Evolutionary conservation across 305 asterid genomes (phyloP).

Genomic region (Petunia hybrid): DNA sequence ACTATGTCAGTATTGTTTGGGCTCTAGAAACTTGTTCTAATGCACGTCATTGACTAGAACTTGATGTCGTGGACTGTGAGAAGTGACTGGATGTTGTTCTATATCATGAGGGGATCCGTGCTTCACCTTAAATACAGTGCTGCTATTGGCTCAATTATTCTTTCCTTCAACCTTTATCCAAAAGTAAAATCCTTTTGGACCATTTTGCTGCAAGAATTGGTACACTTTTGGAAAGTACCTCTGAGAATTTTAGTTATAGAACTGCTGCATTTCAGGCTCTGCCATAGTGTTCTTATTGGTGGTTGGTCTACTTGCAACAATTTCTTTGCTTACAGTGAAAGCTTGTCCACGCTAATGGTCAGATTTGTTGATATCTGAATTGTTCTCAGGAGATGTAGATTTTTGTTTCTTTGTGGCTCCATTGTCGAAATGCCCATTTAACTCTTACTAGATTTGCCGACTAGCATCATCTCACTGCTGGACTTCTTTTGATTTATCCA

Average conservation of each 20-base stretch:
- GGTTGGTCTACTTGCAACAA: neutral
- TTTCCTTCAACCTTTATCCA: constrained; percentile 2
- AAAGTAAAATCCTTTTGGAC: neutral
- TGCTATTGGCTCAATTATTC: neutral
- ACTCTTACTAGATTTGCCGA: neutral
- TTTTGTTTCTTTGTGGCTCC: neutral
- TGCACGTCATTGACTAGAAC: neutral
- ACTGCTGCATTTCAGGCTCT: neutral
- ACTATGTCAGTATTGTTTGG: neutral
- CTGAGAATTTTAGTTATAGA: neutral
- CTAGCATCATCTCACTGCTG: neutral
- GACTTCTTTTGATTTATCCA: neutral
- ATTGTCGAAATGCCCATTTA: neutral
- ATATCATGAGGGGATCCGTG: neutral
- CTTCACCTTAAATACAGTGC: neutral
- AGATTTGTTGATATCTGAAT: neutral
- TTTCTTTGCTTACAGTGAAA: neutral
- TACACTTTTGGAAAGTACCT: neutral
- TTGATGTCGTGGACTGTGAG: constrained; percentile 6
- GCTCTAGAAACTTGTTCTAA: neutral
- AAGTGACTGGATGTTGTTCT: neutral
- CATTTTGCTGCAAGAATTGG: neutral
- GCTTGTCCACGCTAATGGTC: neutral
- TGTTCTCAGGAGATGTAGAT: neutral
- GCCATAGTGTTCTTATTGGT: neutral